Conservation (phyloP, 2,329 filamentous ascomycete genomes). For the Hymenoscyphus linearis region DNA sequence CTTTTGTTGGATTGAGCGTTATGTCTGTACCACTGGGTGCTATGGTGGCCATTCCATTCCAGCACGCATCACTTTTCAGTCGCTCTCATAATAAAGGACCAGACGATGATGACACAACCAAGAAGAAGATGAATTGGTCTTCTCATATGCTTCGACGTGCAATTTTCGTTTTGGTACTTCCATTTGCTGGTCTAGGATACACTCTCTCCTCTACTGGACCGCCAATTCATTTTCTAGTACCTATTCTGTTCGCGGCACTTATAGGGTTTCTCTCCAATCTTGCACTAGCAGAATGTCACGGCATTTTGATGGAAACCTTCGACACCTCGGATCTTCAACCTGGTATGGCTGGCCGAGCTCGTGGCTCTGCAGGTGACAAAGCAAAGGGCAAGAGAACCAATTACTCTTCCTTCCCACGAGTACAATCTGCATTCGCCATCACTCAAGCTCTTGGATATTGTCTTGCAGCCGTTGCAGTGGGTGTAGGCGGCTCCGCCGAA, state of each 20-base stretch:
- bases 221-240: conserved; percentile 54
- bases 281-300: conserved; percentile 70
- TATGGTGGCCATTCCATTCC: conserved; percentile 64
- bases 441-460: conserved; percentile 66
- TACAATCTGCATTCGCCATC: conserved; percentile 65
- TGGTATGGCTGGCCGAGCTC: conserved; percentile 57
- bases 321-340: conserved; percentile 76
- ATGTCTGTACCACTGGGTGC: conserved; percentile 63
- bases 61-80: conserved; percentile 65
- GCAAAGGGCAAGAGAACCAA: conserved; percentile 51
- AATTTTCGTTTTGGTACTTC: conserved; percentile 62
- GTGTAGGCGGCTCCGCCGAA: conserved; percentile 62
- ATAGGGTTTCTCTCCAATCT: conserved; percentile 69
- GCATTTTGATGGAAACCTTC: conserved; percentile 74
- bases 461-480: conserved; percentile 63
- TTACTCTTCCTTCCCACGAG: conserved; percentile 71
- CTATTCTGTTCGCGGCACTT: conserved; percentile 58
- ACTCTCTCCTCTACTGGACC: conserved; percentile 61
- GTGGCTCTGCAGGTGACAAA: conserved; percentile 41
- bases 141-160: conserved; percentile 66
- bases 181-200: conserved; percentile 62
- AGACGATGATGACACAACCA: conserved; percentile 61
- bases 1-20: conserved; percentile 62
- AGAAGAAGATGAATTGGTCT: conserved; percentile 61
- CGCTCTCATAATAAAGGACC: conserved; percentile 54